Percentiles rank a stretch among this genome's conserved stretches.
These are phyloP conservation scores for Pichia cactophila DNA, from an alignment of 1,139 yeast genomes.

Conservation along the genomic window DNA sequence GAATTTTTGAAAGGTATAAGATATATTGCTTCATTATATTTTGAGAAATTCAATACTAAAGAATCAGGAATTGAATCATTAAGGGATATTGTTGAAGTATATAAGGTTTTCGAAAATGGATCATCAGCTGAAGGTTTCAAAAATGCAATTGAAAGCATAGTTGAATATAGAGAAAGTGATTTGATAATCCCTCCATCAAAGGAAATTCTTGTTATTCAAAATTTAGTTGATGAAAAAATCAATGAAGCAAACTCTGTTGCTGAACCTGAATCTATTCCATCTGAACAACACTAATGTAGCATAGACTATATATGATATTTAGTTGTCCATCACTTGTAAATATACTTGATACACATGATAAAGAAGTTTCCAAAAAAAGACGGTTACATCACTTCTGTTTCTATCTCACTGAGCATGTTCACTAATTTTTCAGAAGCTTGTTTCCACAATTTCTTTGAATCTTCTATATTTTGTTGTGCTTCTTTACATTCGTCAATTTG, in stretches of 20 bases:
- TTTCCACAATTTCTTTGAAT: conserved; percentile 21
- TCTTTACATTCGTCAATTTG: conserved; percentile 25
- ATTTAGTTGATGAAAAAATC: conserved; percentile 27
- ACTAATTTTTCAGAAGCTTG: conserved; percentile 6
- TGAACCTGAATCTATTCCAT: conserved; percentile 11
- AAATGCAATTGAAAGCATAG: conserved; percentile 27
- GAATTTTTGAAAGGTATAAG: conserved; percentile 60
- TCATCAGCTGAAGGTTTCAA: conserved; percentile 29
- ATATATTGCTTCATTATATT: conserved; percentile 59
- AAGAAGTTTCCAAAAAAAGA: neutral
- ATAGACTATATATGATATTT: conserved; percentile 1
- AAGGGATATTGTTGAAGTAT: conserved; percentile 29
- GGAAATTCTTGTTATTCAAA: conserved; percentile 29
- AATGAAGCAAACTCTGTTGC: conserved; percentile 18
- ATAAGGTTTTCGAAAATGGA: conserved; percentile 29
- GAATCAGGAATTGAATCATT: conserved; percentile 22
- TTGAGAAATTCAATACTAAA: conserved; percentile 35
- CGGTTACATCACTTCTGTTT: conserved; percentile 1
- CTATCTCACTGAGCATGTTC: conserved; percentile 7
- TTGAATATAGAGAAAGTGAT: conserved; percentile 27
- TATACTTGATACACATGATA: neutral
- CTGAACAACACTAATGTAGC: neutral
- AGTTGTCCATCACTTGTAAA: neutral
- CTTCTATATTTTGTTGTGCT: conserved; percentile 16
- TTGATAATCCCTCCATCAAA: conserved; percentile 27